Evolutionary conservation across 2,329 filamentous ascomycete species (phyloP).

Genomic region (Aspergillus nomiae): DNA sequence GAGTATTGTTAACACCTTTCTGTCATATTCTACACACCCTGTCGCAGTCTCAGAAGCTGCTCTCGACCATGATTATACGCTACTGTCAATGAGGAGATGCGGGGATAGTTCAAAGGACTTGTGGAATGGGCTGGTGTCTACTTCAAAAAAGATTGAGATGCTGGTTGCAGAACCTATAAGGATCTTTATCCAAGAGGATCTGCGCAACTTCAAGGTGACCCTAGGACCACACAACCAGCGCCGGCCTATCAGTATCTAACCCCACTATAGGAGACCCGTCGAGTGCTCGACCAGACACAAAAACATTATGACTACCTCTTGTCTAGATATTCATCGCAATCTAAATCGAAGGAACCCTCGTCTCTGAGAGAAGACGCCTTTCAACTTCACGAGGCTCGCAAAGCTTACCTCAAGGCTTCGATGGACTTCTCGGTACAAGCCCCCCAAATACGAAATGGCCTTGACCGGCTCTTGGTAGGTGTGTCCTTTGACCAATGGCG

Average conservation of each 20-base stretch:
- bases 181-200: conserved; percentile 73
- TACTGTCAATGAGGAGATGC: conserved; percentile 81
- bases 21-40: conserved; percentile 74
- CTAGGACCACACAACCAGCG: conserved; percentile 5
- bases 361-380: conserved; percentile 93
- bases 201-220: conserved; percentile 75
- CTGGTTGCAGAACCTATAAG: conserved; percentile 80
- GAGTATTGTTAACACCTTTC: conserved; percentile 73
- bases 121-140: conserved; percentile 74
- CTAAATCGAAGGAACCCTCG: conserved; percentile 91
- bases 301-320: conserved; percentile 81
- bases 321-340: conserved; percentile 78
- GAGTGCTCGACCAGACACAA: conserved; percentile 75
- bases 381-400: conserved; percentile 87
- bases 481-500: conserved; percentile 86
- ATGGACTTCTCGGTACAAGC: conserved; percentile 91
- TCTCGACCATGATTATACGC: conserved; percentile 92
- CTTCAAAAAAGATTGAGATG: conserved; percentile 75
- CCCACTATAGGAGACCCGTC: conserved; percentile 63
- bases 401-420: conserved; percentile 84
- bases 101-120: conserved; percentile 85
- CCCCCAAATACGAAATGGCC: conserved; percentile 77
- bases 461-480: conserved; percentile 84
- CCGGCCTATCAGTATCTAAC: conserved; percentile 17
- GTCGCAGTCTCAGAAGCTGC: conserved; percentile 75